Percentiles rank a stretch among this genome's conserved stretches.
Evolutionary conservation across 2,329 filamentous ascomycete genomes (phyloP).

Genomic region (Amphichorda felina): DNA sequence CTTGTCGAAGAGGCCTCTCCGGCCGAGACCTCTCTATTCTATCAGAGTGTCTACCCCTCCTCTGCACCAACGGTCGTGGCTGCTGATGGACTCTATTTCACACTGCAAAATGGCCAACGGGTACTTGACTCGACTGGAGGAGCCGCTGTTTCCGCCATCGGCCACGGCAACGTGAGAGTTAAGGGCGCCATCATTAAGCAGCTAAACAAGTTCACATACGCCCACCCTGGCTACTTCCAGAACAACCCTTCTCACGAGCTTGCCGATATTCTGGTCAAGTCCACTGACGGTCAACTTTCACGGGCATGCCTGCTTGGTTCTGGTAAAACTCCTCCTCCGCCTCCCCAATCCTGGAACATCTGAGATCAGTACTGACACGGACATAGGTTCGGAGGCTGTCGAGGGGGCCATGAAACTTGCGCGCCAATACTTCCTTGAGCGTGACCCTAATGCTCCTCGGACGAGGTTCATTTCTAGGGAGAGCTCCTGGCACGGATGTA

Average conservation of each 20-base stretch:
- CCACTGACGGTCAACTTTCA: conserved; percentile 18
- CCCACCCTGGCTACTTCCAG: conserved; percentile 11
- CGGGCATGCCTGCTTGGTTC: conserved; percentile 13
- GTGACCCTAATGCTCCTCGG: conserved; percentile 39
- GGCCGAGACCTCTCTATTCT: too few species aligned
- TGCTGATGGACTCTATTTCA: too few species aligned
- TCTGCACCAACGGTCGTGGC: too few species aligned
- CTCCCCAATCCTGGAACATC: too few species aligned
- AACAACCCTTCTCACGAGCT: conserved; percentile 9
- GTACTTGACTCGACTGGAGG: too few species aligned
- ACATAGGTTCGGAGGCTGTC: conserved; percentile 36
- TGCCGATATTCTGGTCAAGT: conserved; percentile 13
- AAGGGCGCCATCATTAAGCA: conserved; percentile 9
- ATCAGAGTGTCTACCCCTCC: too few species aligned
- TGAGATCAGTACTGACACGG: too few species aligned
- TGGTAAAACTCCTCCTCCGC: too few species aligned
- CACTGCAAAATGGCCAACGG: too few species aligned
- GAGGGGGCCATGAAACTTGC: conserved; percentile 33
- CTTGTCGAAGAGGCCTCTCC: too few species aligned
- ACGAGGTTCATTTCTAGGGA: conserved; percentile 53
- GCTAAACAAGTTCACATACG: conserved; percentile 9
- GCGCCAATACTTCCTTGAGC: conserved; percentile 29
- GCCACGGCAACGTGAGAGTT: conserved; percentile 8
- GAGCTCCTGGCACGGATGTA: conserved; percentile 62
- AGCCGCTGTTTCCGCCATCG: conserved; percentile 8